A percentile compares a stretch with the other conserved stretches of the same genome.
Evolutionary conservation across 768 basidiomycete genomes (phyloP).

Genomic region (Termitomyces sp.): DNA sequence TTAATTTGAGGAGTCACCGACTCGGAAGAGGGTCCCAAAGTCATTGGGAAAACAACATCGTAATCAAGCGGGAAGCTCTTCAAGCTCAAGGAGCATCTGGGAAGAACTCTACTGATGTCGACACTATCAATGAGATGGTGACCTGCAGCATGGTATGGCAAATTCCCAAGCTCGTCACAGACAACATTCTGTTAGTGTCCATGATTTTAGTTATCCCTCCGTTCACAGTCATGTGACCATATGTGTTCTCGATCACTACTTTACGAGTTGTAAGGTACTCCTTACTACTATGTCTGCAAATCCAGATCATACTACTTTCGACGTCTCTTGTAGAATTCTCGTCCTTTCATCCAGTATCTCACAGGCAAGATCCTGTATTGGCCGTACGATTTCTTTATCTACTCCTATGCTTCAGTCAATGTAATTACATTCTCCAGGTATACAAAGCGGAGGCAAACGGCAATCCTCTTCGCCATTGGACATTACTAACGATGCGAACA

Average conservation of each 20-base stretch:
- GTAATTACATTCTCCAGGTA: slow-evolving; percentile 4
- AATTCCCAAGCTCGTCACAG: too few species aligned
- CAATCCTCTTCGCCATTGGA: background rate
- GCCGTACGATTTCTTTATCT: slow-evolving; percentile 9
- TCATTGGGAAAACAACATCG: too few species aligned
- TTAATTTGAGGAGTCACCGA: too few species aligned
- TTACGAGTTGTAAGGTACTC: background rate
- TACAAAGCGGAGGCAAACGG: slow-evolving; percentile 1
- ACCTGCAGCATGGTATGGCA: too few species aligned
- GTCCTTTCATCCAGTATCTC: slow-evolving; percentile 21
- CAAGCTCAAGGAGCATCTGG: too few species aligned
- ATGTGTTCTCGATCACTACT: too few species aligned
- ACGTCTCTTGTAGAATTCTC: slow-evolving; percentile 26
- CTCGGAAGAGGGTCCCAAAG: too few species aligned
- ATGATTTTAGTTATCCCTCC: too few species aligned
- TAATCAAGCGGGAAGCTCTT: too few species aligned
- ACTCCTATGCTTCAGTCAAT: background rate
- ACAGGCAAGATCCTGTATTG: slow-evolving; percentile 18
- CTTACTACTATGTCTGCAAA: slow-evolving; percentile 1
- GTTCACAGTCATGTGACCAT: background rate
- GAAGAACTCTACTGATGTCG: too few species aligned
- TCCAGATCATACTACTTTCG: slow-evolving; percentile 1
- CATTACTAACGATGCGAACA: background rate
- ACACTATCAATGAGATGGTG: background rate
- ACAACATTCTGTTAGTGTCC: too few species aligned